These are phyloP conservation scores for Adiantum capillusveneris DNA, from an alignment of 75 land plant genomes.

Conservation along the genomic window DNA sequence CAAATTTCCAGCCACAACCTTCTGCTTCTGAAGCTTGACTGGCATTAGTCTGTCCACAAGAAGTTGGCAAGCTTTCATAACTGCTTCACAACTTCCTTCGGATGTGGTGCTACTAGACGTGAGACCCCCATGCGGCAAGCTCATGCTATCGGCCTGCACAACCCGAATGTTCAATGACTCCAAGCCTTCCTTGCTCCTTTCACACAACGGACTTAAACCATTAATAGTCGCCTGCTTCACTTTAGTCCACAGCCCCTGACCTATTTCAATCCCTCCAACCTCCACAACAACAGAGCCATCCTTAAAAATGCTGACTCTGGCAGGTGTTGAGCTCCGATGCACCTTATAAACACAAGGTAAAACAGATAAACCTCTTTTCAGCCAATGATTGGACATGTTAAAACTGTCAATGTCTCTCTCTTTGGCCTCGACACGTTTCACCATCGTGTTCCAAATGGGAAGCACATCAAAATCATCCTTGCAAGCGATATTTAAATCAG, in stretches of 20 bases:
- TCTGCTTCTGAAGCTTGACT: slow-evolving; percentile 34
- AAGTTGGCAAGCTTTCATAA: slow-evolving; percentile 46
- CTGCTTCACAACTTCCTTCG: slow-evolving; percentile 87
- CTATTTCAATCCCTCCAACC: slow-evolving; percentile 89
- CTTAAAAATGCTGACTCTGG: slow-evolving; percentile 63
- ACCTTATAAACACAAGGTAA: slow-evolving; percentile 53
- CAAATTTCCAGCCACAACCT: slow-evolving; percentile 19
- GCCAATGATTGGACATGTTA: slow-evolving; percentile 51
- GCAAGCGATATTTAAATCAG: slow-evolving; percentile 23
- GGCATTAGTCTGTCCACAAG: slow-evolving; percentile 67
- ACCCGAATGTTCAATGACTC: slow-evolving; percentile 41
- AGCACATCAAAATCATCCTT: slow-evolving; percentile 44
- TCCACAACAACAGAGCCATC: slow-evolving; percentile 90
- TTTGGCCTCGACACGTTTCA: slow-evolving; percentile 25
- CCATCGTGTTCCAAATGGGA: slow-evolving; percentile 50
- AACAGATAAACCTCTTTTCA: slow-evolving; percentile 67
- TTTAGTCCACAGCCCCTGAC: slow-evolving; percentile 93
- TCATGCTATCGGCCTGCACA: slow-evolving; percentile 74
- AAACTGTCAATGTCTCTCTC: slow-evolving; percentile 30
- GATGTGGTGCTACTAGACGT: slow-evolving; percentile 87
- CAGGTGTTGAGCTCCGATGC: slow-evolving; percentile 38
- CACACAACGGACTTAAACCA: slow-evolving; percentile 46
- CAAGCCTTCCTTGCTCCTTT: background rate
- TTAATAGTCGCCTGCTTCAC: slow-evolving; percentile 74
- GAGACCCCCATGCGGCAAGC: slow-evolving; percentile 70